phyloP scores from a whole-genome alignment of 2,329 filamentous ascomycete genomes.

The Corynespora cassiicola region DNA sequence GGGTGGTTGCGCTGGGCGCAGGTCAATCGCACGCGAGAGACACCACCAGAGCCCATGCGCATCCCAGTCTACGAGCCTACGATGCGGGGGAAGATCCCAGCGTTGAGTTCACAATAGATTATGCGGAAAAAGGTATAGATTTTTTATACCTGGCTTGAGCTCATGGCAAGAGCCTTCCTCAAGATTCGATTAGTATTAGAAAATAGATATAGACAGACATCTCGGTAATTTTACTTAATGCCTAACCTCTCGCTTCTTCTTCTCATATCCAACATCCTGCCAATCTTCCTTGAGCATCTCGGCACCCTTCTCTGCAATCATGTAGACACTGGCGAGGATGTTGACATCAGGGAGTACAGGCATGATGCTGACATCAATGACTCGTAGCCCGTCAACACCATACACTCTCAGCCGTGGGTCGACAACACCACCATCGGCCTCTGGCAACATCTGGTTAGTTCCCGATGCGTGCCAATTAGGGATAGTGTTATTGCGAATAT shows the following conservation, averaged over 20 bases:
- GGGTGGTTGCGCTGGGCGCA: constrained; percentile 62
- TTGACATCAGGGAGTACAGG: constrained; percentile 29
- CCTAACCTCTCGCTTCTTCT: constrained; percentile 1
- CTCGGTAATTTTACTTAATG: not conserved
- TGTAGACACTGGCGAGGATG: constrained; percentile 28
- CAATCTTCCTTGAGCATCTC: constrained; percentile 34
- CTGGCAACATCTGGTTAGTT: constrained; percentile 39
- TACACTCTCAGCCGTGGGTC: constrained; percentile 36
- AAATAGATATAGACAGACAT: no score
- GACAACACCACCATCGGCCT: constrained; percentile 39
- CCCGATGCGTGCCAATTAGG: constrained; percentile 41
- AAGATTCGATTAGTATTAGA: no score
- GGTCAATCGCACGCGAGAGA: constrained; percentile 54
- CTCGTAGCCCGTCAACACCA: constrained; percentile 37
- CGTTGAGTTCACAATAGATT: no score
- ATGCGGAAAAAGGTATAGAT: no score
- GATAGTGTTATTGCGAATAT: constrained; percentile 20
- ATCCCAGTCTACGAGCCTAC: constrained; percentile 22
- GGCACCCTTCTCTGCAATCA: constrained; percentile 33
- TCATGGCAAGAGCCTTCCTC: no score
- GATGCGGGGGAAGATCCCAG: constrained; percentile 15
- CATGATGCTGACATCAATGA: constrained; percentile 42
- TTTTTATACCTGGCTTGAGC: no score
- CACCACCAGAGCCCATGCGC: constrained; percentile 12
- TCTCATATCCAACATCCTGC: constrained; percentile 11